Conservation (phyloP, 2,329 filamentous ascomycete genomes). For the Fusarium falciforme region DNA sequence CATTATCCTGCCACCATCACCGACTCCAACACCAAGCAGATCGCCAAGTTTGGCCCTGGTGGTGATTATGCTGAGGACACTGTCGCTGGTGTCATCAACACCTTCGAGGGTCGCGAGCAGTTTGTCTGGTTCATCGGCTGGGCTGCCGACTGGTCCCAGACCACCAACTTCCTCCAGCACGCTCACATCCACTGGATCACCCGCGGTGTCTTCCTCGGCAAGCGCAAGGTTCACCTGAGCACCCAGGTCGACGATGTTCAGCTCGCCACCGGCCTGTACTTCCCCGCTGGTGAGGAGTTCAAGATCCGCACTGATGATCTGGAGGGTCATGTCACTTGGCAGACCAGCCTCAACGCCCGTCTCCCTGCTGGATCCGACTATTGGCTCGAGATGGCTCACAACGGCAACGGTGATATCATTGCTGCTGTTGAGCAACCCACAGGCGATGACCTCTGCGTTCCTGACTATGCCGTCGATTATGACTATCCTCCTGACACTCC, state of each 20-base stretch:
- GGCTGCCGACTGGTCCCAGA: slow-evolving; percentile 30
- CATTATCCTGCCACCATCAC: slow-evolving; percentile 27
- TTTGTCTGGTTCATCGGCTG: slow-evolving; percentile 35
- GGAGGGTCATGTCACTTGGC: slow-evolving; percentile 27
- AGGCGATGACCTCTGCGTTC: not conserved
- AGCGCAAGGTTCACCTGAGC: slow-evolving; percentile 29
- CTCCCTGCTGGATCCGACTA: slow-evolving; percentile 24
- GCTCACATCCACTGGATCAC: slow-evolving; percentile 35
- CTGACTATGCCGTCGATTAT: slow-evolving; percentile 16
- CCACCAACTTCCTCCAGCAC: slow-evolving; percentile 28
- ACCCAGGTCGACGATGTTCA: slow-evolving; percentile 32
- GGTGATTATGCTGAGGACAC: slow-evolving; percentile 16
- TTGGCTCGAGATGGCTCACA: slow-evolving; percentile 31
- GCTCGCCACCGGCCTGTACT: slow-evolving; percentile 24
- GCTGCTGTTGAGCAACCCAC: not conserved
- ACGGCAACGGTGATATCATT: slow-evolving; percentile 33
- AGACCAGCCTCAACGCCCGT: slow-evolving; percentile 23
- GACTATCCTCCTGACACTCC: slow-evolving; percentile 9
- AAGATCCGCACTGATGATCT: slow-evolving; percentile 27
- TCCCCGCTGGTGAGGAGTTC: slow-evolving; percentile 22
- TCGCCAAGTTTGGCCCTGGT: slow-evolving; percentile 29
- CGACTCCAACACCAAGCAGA: slow-evolving; percentile 16
- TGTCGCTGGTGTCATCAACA: slow-evolving; percentile 32
- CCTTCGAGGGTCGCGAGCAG: slow-evolving; percentile 30
- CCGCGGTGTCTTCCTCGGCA: slow-evolving; percentile 32